phyloP scores from a whole-genome alignment of 768 basidiomycete genomes.

The Tulasnella calospora region DNA sequence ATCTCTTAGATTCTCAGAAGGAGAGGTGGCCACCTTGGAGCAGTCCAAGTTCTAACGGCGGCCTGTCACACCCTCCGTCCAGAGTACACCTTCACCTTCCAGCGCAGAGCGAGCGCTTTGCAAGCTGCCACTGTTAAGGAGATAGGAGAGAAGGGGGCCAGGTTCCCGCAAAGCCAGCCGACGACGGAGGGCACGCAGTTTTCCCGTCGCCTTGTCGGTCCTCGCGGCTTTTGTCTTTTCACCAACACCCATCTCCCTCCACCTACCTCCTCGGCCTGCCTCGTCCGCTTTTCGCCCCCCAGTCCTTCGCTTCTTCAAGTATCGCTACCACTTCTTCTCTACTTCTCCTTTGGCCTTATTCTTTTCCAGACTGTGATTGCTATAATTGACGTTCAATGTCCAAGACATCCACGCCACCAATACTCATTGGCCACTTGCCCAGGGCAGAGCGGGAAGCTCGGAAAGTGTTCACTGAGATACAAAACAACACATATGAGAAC shows the following conservation, averaged over 20 bases:
- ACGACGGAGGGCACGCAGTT: neutral
- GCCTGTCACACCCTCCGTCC: neutral
- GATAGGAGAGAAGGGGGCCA: neutral
- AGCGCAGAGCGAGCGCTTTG: neutral
- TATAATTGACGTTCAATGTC: slow-evolving; percentile 17
- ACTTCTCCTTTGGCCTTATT: neutral
- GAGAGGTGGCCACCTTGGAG: neutral
- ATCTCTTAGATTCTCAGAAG: neutral
- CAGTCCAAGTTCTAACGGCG: neutral
- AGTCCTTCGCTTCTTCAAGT: neutral
- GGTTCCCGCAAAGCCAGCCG: neutral
- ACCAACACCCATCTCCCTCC: neutral
- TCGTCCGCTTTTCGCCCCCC: neutral
- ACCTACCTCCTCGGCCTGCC: neutral
- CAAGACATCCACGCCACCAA: slow-evolving; percentile 27
- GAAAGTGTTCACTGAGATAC: slow-evolving; percentile 65
- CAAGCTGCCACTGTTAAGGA: neutral
- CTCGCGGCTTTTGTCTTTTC: slow-evolving; percentile 10
- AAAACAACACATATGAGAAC: slow-evolving; percentile 80
- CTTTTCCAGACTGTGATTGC: neutral
- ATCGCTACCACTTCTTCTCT: neutral
- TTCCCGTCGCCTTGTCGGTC: slow-evolving; percentile 11
- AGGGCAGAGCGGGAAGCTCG: slow-evolving; percentile 68
- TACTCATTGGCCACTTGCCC: slow-evolving; percentile 74
- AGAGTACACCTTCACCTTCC: neutral